A percentile compares a stretch with the other conserved stretches of the same genome.
Conservation (phyloP, 192 early-diverging fungal genomes). For the Umbelopsis isabellina region DNA sequence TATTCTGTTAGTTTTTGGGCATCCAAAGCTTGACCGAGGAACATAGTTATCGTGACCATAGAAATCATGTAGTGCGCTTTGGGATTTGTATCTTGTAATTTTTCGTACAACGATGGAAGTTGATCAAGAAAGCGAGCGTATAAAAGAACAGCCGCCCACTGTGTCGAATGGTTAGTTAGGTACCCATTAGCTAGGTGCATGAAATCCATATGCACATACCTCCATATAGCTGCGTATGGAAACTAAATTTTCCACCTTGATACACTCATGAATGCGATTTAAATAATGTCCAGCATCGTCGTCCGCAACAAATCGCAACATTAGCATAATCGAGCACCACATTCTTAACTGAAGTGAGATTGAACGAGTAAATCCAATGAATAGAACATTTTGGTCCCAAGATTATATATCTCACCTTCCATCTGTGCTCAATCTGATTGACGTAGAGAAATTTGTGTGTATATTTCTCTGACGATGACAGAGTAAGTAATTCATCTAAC, state of each 20-base stretch:
- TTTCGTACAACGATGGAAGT: slow-evolving; percentile 21
- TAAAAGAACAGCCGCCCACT: slow-evolving; percentile 33
- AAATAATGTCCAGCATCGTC: slow-evolving; percentile 27
- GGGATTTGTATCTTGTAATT: slow-evolving; percentile 35
- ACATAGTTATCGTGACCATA: slow-evolving; percentile 43
- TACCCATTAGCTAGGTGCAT: neutral
- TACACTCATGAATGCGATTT: slow-evolving; percentile 32
- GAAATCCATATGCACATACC: slow-evolving; percentile 12
- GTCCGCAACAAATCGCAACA: slow-evolving; percentile 41
- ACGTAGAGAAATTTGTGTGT: slow-evolving; percentile 28
- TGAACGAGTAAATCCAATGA: neutral
- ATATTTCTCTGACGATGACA: slow-evolving; percentile 4
- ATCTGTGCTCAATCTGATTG: slow-evolving; percentile 28
- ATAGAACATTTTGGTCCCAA: too few relatives aligned
- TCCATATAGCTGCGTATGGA: slow-evolving; percentile 55
- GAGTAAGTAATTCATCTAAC: slow-evolving; percentile 16
- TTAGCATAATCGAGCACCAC: slow-evolving; percentile 50
- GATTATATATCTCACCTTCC: slow-evolving; percentile 22
- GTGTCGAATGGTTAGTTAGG: neutral
- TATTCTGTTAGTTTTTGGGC: slow-evolving; percentile 26
- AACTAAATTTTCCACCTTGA: slow-evolving; percentile 45
- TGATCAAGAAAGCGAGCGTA: slow-evolving; percentile 25
- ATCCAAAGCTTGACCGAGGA: slow-evolving; percentile 39
- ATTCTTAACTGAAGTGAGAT: slow-evolving; percentile 39
- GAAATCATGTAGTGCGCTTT: slow-evolving; percentile 49